Base-by-base conservation (phyloP, 805 yeast genomes). In the Lachancea dasiensis region DNA sequence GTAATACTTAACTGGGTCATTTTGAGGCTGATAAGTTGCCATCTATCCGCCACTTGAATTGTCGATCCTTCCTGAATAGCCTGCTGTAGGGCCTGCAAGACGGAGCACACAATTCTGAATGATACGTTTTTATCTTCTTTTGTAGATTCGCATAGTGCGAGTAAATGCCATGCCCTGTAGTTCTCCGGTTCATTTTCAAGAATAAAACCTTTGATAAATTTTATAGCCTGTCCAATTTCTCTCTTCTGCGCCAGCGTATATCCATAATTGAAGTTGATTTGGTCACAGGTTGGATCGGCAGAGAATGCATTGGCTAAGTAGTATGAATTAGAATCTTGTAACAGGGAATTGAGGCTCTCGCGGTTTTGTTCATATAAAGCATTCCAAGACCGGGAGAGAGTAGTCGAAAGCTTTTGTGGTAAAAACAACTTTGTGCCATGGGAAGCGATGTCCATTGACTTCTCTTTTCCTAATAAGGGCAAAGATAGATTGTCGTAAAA, bases 1-100 rank as follows among this genome's bases (percentile, higher is more conserved):
- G 77, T 62, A n/a, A 86, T 64, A 1, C 85, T 77, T 25, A 86
- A 62, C 49, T 81, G 85, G 0, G 95, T 81, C 60, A 83, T 68
- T 49, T 83, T 83, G 54, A 86, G 67, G 53, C 85, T 84, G 36
- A 79, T 53, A 39, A 78, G 70, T 40, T 71, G 77, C 61, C 72
- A 64, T 50, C 72, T 61, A 25, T 61, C 40, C 13, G 35, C 44
- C 40, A 33, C 34, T 22, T 48, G 13, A 5, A 40, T 22, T 30
- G 49, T 27, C 11, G 45, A 39, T 5, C 46, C 32, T 4, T 39
- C 47, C 17, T 34, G 45, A 21, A 48, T 31, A 15, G 42, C 47
- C 13, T 60, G 60, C 56, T 65, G 25, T 65, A 75, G 36, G 47
- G 72, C 64, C 38, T 69, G 67, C 24, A 73, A 53, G 0, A 77